Evolutionary conservation across 139 green algal genomes (phyloP), one percentile per base, ranked within the genome.

Genomic region (Tetratostichococcus sp.): DNA sequence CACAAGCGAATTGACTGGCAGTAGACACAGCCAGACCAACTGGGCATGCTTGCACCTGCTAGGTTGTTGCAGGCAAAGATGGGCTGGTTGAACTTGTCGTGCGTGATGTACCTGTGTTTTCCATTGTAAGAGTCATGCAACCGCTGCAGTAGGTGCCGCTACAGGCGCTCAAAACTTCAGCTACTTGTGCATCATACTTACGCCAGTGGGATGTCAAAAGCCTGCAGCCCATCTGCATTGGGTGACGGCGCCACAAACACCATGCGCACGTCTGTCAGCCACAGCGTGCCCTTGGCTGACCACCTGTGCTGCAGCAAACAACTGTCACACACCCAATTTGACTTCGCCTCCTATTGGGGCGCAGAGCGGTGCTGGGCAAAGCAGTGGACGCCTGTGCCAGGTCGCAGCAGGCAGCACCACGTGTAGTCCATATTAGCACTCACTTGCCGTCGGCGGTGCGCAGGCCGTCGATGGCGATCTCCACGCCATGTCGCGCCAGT

Each of bases 61-160:
- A 98, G 76, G 86, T 98, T 96, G 83, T 98, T 98, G 86, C 88
- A 93, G 1, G 81, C 85, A 43, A 98, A 96, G 35, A 98, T 98
- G n/a, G 94, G 94, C 78, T 98, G 94, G 77, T 93, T 91, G 72
- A 98, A 92, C 43, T 90, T 87, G 67, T 97, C 91, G 32, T 86
- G 85, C 0, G 65, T 78, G 3, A 98, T 84, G 84, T 97, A 98
- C n/a, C n/a, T n/a, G n/a, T n/a, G n/a, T n/a, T n/a, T n/a, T n/a
- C n/a, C n/a, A n/a, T n/a, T n/a, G n/a, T n/a, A n/a, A n/a, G n/a
- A n/a, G n/a, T n/a, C n/a, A n/a, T n/a, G n/a, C n/a, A n/a, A n/a
- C n/a, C n/a, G n/a, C n/a, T n/a, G n/a, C n/a, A n/a, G n/a, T n/a
- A n/a, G n/a, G n/a, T n/a, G n/a, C n/a, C n/a, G n/a, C n/a, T n/a